These are phyloP conservation scores for Oryza australiensis DNA, from an alignment of 176 grass and related monocot genomes.

Conservation along the genomic window DNA sequence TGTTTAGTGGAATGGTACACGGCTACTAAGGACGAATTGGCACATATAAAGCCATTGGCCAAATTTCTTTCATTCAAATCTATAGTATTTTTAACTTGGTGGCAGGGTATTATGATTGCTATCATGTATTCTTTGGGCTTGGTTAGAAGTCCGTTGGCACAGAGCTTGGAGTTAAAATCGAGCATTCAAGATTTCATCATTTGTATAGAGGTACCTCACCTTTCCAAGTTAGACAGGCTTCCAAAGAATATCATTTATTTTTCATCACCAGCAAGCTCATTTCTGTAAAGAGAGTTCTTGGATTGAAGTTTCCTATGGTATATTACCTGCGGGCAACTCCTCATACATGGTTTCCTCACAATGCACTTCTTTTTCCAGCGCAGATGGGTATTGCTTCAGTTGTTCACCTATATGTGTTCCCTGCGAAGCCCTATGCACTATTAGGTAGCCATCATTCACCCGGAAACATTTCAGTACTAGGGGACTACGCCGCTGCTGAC, in stretches of 20 bases:
- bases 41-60: slow-evolving; percentile 81
- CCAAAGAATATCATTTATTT: slow-evolving; percentile 24
- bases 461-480: slow-evolving; percentile 69
- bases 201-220: slow-evolving; percentile 81
- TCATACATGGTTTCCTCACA: not conserved
- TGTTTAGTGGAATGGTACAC: slow-evolving; percentile 95
- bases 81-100: slow-evolving; percentile 99
- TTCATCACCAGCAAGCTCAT: not conserved
- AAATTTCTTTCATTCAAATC: slow-evolving; percentile 97
- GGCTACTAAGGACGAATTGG: slow-evolving; percentile 85
- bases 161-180: slow-evolving; percentile 75
- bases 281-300: not conserved
- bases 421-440: slow-evolving; percentile 73
- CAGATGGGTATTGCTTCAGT: slow-evolving; percentile 84
- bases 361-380: slow-evolving; percentile 47
- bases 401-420: slow-evolving; percentile 83
- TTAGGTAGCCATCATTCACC: slow-evolving; percentile 38
- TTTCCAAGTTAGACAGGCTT: slow-evolving; percentile 23
- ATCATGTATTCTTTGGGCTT: slow-evolving; percentile 81
- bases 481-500: slow-evolving; percentile 65
- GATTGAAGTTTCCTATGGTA: not conserved
- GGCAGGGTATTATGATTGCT: slow-evolving; percentile 95
- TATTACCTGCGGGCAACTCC: not conserved
- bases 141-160: slow-evolving; percentile 74
- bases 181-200: slow-evolving; percentile 93